Evolutionary conservation across 1,139 yeast genomes (phyloP).

Genomic region (Hyphopichia fennica): DNA sequence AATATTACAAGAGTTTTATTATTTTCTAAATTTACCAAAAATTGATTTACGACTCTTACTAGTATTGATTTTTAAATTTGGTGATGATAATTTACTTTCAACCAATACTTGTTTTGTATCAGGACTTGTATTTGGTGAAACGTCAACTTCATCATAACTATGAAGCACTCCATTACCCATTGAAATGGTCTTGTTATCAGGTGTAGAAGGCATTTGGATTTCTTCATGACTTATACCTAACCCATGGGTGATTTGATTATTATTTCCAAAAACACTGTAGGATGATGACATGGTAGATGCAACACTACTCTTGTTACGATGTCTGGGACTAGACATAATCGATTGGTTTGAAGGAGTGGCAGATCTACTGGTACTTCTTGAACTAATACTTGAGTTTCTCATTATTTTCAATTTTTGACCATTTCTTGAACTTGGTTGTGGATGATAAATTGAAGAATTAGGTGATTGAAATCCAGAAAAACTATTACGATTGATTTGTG

Average conservation of each 20-base stretch:
- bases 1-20: neutral
- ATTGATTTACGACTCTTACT: conserved; percentile 13
- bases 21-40: conserved; percentile 12
- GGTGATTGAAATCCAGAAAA: neutral
- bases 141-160: neutral
- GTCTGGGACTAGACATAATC: conserved; percentile 12
- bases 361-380: conserved; percentile 8
- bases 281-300: conserved; percentile 2
- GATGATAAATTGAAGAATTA: neutral
- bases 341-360: conserved; percentile 7
- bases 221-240: neutral
- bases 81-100: neutral
- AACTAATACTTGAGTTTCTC: conserved; percentile 9
- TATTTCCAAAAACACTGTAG: neutral
- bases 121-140: conserved; percentile 1
- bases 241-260: neutral
- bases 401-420: conserved; percentile 1
- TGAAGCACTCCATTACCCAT: too few species aligned
- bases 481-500: neutral
- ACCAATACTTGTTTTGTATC: neutral
- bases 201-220: neutral
- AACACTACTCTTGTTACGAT: neutral
- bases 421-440: neutral
- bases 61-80: neutral
- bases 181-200: neutral